Base-by-base conservation (phyloP, 257 asterid species). In the Apocynum venetum region DNA sequence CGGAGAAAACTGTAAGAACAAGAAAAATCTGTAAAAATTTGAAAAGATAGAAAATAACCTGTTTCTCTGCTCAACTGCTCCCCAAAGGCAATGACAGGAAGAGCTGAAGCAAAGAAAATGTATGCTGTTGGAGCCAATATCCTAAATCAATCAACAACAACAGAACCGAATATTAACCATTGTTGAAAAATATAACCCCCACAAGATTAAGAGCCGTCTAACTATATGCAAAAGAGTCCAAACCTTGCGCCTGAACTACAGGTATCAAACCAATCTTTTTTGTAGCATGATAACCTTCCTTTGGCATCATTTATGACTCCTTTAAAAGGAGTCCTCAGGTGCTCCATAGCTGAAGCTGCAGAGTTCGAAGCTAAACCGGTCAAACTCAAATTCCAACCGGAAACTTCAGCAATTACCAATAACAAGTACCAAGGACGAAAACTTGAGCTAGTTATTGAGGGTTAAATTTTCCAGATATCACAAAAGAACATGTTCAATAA, bases 51-150 rank as follows among this genome's bases (percentile, higher is more conserved):
- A 56, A 73, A 12, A 31, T 19, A 19, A 93, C 98, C 97, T 84
- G 99, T 91, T 86, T 89, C 97, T 74, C 98, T 85, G 81, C 96
- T 93, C 83, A 93, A 69, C 74, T 93, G 97, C 84, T 93, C 97
- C 46, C 98, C 97, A 41, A 93, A 93, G 71, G 97, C 97, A 79
- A 93, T 90, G 35, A 93, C 98, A 51, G 98, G 98, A 74, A 93
- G 91, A 65, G 97, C 97, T 71, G 98, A 93, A 71, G 98, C 98
- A 74, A 93, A 92, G 96, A 93, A 93, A 52, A 93, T 87, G 75
- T 92, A 93, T 6, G 96, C 88, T 2, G 97, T 88, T 69, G 98
- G 98, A 81, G 98, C 98, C 61, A 94, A 77, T 85, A 94, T 92
- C 90, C 98, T 94, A 85, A 82, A 76, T 77, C 38, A 51, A 79